Evolutionary conservation across 2,329 filamentous ascomycete genomes (phyloP).

Genomic region (Cordyceps militaris): DNA sequence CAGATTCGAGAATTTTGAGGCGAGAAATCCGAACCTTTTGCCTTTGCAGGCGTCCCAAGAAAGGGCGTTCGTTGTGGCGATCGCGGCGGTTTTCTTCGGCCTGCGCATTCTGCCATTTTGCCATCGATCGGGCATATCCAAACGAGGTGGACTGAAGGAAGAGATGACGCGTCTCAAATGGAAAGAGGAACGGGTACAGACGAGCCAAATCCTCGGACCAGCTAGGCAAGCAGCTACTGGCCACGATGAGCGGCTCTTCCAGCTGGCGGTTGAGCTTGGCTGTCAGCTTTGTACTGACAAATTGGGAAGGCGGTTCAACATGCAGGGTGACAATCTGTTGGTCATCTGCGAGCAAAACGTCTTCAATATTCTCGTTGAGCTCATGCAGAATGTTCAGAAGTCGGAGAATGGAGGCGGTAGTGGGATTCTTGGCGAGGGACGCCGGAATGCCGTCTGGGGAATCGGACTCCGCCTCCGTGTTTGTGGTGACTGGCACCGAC

Average conservation of each 20-base stretch:
- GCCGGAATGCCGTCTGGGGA: constrained; percentile 60
- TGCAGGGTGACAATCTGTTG: constrained; percentile 64
- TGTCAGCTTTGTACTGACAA: constrained; percentile 97
- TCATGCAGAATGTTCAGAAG: constrained; percentile 87
- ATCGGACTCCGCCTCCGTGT: constrained; percentile 42
- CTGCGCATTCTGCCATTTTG: constrained; percentile 91
- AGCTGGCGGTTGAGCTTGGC: constrained; percentile 95
- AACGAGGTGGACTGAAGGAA: constrained; percentile 98
- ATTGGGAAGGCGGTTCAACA: constrained; percentile 80
- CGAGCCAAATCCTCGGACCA: constrained; percentile 96
- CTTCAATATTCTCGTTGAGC: constrained; percentile 87
- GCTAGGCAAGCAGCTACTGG: constrained; percentile 88
- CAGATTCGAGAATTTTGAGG: constrained; percentile 90
- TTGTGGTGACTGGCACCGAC: constrained; percentile 50
- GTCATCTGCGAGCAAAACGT: constrained; percentile 69
- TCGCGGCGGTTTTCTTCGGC: constrained; percentile 75
- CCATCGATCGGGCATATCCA: constrained; percentile 95
- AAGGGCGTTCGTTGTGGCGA: constrained; percentile 82
- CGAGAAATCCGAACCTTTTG: constrained; percentile 98
- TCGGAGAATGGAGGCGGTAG: constrained; percentile 79
- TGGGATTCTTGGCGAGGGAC: constrained; percentile 75
- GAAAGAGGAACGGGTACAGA: constrained; percentile 92
- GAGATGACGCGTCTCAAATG: constrained; percentile 92
- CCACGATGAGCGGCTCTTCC: constrained; percentile 93
- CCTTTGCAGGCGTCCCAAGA: constrained; percentile 82